Conservation (phyloP, 306 rosid genomes). For the Acacia crassicarpa region DNA sequence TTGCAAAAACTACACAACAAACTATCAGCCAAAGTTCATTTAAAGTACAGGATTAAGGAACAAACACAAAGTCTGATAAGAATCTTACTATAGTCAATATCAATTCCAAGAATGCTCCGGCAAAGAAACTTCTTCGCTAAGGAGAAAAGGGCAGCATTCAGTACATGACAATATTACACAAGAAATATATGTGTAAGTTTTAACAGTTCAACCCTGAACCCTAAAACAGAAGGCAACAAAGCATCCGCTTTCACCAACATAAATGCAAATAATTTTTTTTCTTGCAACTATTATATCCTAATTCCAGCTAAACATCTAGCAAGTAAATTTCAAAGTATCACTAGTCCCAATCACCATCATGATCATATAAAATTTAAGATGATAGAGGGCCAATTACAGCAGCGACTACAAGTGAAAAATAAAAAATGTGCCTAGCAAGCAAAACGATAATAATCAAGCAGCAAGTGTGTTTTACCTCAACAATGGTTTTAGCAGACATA, state of each 20-base stretch:
- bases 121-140: slow-evolving; percentile 80
- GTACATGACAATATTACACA: not conserved
- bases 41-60: not conserved
- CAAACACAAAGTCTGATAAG: slow-evolving; percentile 11
- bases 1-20: not conserved
- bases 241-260: not conserved
- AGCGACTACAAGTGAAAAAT: not conserved
- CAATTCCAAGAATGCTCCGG: slow-evolving; percentile 81
- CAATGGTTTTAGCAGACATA: not conserved
- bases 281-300: not conserved
- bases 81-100: slow-evolving; percentile 83
- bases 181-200: not conserved
- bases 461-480: not conserved
- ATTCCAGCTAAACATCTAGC: not conserved
- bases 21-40: not conserved
- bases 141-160: not conserved
- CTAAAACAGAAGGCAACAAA: not conserved
- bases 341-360: not conserved
- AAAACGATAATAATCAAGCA: not conserved
- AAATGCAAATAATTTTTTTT: not conserved
- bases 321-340: not conserved
- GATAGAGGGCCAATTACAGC: not conserved
- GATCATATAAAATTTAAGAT: not conserved
- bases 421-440: not conserved
- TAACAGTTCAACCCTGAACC: not conserved